Evolutionary conservation across 305 asterid genomes (phyloP).

Genomic region (Fraxinus albicans): DNA sequence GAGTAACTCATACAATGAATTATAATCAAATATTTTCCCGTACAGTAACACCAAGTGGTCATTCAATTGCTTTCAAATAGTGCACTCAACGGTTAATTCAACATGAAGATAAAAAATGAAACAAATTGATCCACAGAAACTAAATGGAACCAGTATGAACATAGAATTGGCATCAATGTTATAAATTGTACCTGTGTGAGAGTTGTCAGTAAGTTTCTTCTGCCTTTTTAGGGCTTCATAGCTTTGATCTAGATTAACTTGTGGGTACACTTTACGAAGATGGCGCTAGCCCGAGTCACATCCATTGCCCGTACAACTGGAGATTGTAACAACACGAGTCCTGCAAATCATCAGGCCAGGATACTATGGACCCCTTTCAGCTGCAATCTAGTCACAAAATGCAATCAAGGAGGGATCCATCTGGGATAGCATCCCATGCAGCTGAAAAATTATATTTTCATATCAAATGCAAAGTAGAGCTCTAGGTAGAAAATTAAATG

Average conservation of each 20-base stretch:
- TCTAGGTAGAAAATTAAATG: not conserved
- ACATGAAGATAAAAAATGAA: not conserved
- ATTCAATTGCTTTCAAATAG: not conserved
- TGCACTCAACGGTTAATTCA: not conserved
- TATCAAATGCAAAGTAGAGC: constrained; percentile 24
- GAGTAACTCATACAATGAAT: not conserved
- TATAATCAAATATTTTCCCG: too few species aligned
- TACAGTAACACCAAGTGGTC: too few species aligned
- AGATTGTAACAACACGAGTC: constrained; percentile 55
- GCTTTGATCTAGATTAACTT: constrained; percentile 67
- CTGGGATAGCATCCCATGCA: constrained; percentile 95
- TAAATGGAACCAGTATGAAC: not conserved
- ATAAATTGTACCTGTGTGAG: constrained; percentile 53
- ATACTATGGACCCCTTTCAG: constrained; percentile 81
- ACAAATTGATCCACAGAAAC: not conserved
- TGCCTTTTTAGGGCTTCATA: constrained; percentile 60
- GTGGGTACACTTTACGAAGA: constrained; percentile 82
- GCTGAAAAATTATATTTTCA: constrained; percentile 47
- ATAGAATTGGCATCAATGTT: not conserved
- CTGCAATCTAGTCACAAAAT: constrained; percentile 86
- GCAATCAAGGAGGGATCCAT: constrained; percentile 89
- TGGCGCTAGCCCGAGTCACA: constrained; percentile 89
- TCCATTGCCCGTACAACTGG: constrained; percentile 64
- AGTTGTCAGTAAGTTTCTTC: constrained; percentile 60
- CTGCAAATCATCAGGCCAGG: constrained; percentile 54